A percentile compares a stretch with the other conserved stretches of the same genome.
These are phyloP conservation scores for Cryptococcus maquisensis DNA, from an alignment of 1,284 basidiomycete genomes.

Conservation along the genomic window DNA sequence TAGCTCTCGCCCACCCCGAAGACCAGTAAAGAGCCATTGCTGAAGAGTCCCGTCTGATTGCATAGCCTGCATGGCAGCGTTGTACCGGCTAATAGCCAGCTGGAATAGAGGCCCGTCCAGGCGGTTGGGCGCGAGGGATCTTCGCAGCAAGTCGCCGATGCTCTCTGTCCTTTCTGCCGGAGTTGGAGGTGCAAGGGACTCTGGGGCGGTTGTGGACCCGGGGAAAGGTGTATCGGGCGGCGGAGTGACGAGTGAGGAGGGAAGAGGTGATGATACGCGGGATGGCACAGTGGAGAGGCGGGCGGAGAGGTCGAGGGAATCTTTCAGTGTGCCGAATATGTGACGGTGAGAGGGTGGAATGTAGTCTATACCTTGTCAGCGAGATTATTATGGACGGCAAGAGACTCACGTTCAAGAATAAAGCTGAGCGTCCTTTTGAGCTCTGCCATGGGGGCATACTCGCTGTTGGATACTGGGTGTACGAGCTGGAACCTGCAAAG, in stretches of 20 bases:
- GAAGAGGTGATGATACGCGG: constrained; percentile 19
- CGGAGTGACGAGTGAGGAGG: constrained; percentile 22
- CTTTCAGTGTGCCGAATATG: constrained; percentile 40
- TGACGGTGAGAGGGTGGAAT: constrained; percentile 37
- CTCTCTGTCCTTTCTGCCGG: constrained; percentile 31
- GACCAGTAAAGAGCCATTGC: constrained; percentile 17
- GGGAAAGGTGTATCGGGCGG: constrained; percentile 14
- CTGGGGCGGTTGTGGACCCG: not conserved
- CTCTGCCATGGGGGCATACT: constrained; percentile 50
- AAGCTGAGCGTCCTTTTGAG: constrained; percentile 36
- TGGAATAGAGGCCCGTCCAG: constrained; percentile 53
- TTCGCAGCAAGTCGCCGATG: constrained; percentile 53
- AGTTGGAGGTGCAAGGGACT: not conserved
- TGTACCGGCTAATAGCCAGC: constrained; percentile 52
- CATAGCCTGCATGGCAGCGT: constrained; percentile 48
- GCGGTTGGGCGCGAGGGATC: constrained; percentile 51
- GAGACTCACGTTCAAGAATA: constrained; percentile 41
- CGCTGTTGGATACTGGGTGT: constrained; percentile 39
- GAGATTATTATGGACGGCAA: not conserved
- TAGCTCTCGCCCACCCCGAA: constrained; percentile 16
- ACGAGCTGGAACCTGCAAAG: constrained; percentile 43
- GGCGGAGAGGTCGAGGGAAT: constrained; percentile 26
- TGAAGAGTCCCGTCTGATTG: constrained; percentile 42
- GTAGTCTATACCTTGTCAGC: constrained; percentile 24
- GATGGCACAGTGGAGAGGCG: constrained; percentile 22